Evolutionary conservation across 257 asterid genomes (phyloP).

Genomic region (Petrea volubilis): DNA sequence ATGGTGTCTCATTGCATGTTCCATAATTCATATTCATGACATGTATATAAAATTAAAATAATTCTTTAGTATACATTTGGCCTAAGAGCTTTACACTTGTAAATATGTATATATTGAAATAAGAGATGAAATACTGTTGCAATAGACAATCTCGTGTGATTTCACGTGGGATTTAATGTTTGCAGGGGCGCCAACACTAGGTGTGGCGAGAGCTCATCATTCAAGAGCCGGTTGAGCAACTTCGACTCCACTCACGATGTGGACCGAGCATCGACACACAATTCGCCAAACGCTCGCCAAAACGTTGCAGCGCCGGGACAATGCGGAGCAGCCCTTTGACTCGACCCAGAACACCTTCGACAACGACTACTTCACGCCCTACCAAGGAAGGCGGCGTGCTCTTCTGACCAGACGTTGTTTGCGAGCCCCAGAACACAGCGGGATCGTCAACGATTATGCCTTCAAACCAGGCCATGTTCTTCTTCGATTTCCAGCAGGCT

Average conservation of each 20-base stretch:
- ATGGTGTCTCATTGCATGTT: too few species aligned
- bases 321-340: constrained; percentile 71
- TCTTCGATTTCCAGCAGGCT: constrained; percentile 77
- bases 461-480: constrained; percentile 79
- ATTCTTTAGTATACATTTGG: too few species aligned
- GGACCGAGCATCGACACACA: constrained; percentile 71
- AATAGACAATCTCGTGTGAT: too few species aligned
- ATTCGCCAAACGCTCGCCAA: constrained; percentile 55
- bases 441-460: constrained; percentile 63
- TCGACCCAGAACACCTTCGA: constrained; percentile 59
- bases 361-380: constrained; percentile 60
- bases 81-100: too few species aligned
- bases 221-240: constrained; percentile 65
- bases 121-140: too few species aligned
- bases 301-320: constrained; percentile 72
- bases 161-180: too few species aligned
- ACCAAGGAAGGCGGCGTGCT: constrained; percentile 66
- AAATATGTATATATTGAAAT: too few species aligned
- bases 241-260: constrained; percentile 62
- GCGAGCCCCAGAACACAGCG: constrained; percentile 51
- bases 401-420: constrained; percentile 77
- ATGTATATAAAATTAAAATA: too few species aligned
- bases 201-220: constrained; percentile 86
- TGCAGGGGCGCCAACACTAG: constrained; percentile 86
- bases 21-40: too few species aligned